Base-by-base conservation (phyloP, 371 early-diverging fungal genomes). In the Dichotomocladium elegans region DNA sequence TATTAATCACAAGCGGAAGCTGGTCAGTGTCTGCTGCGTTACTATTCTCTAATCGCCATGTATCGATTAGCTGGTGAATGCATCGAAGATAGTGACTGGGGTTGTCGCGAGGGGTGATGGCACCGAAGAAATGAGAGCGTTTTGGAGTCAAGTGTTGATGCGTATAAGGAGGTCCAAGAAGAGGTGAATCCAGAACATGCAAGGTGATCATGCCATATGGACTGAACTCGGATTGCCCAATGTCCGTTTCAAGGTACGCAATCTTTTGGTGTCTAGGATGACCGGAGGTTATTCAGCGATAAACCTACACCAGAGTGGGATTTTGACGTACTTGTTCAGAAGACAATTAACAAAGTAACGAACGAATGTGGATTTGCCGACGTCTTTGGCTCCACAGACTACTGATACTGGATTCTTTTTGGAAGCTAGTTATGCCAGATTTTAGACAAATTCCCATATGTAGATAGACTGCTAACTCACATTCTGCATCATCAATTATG, bases 191-290 rank as follows among this genome's bases (percentile, higher is more conserved):
- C 4, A 91, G 40, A 29, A 87, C 57, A 62, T 89, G 83, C 9
- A 93, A 74, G 1, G 91, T 84, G 3, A 89, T 64, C 31, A 86
- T 66, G 1, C 92, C 91, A 1, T 79, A 42, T 17, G 90, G 86
- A 0, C 89, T 82, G 51, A 90, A 86, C 62, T 90, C 91, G 6
- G 86, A 76, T 55, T 93, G 94, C 3, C 94, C 94, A 17, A 89
- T 49, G 60, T 93, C 94, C 29, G 87, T 82, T 55, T 93, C 94
- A 15, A 93, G 60, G 58, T 77, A 91, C 0, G 90, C 91, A 11
- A 90, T 82, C 17, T 43, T 47, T 21, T 60, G 58, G 41, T 77
- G 69, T 14, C 68, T 63, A 29, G 31, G n/a, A n/a, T n/a, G n/a
- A n/a, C n/a, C n/a, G n/a, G n/a, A n/a, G n/a, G n/a, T n/a, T n/a